Evolutionary conservation across 2,329 filamentous ascomycete genomes (phyloP), one percentile per base, ranked within the genome.

Genomic region (Aspergillus vadensis): DNA sequence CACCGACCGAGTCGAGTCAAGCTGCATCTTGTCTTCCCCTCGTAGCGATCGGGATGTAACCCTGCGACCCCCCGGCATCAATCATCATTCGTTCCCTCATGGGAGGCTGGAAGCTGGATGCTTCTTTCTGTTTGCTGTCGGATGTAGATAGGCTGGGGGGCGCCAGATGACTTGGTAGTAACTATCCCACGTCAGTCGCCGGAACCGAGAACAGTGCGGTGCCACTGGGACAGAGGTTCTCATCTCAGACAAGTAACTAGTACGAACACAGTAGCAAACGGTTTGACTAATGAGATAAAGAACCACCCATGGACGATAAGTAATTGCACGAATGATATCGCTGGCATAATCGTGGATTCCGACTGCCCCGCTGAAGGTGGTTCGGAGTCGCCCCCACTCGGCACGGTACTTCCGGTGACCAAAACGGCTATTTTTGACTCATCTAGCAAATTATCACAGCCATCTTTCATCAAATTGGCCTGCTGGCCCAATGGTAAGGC

Each of bases 401-500:
- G 70, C 69, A 72, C 68, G 38, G 47, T 59, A 41, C 17, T 67
- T 65, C 67, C 64, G 69, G 52, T 48, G 6, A 21, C 12, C 32
- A 17, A 5, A 19, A 3, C 5, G 17, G 3, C 2, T 12, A 15
- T 2, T 14, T 3, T 15, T 12, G 12, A 10, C 1, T 9, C 8
- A n/a, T 17, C 1, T 25, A 6, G 1, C n/a, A n/a, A 19, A 36
- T 3, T 2, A 2, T 0, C 0, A 19, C 0, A 1, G 0, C 0
- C 0, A 1, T 1, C 2, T 8, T 25, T 32, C 39, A 69, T 58
- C 48, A 60, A 58, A 74, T 77, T 49, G 63, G 63, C 63, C 63
- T 56, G 63, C 64, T 66, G 64, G 64, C 64, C 64, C 64, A 66
- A 66, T 66, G 64, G 64, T 56, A 66, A 66, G 63, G 64, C 64